Evolutionary conservation across 306 rosid species (phyloP), one percentile per base, ranked within the genome.

Genomic region (Crotalaria pallida): DNA sequence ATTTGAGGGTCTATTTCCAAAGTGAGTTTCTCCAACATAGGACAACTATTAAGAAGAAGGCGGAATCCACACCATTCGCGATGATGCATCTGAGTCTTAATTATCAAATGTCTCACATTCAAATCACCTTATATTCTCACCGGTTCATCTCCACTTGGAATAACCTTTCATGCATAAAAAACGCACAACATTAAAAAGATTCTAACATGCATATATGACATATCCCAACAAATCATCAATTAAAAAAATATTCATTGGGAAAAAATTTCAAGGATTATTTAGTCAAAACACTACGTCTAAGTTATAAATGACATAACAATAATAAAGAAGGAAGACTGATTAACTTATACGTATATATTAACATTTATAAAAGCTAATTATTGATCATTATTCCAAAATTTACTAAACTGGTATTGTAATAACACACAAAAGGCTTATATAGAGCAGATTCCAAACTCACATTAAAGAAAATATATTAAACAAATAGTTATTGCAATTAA

Each of bases 31-130:
- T 77, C 71, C 63, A 84, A 26, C 5, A 0, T 2, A 22, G 81
- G 66, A 36, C 82, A 84, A 58, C 84, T 84, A 19, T 53, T 38
- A 11, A 89, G 73, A 47, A 89, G 68, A 52, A 77, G 87, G 6
- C 34, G 48, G 40, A 83, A 74, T 34, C 86, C 92, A 0, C 3
- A 62, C 6, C 67, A 53, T 58, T 86, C 90, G 40, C 58, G 3
- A 0, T 67, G 31, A 44, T 86, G 85, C 74, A 89, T 3, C 0
- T 62, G 29, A 2, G 83, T 74, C 24, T 83, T 86, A 70, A 84
- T 0, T 36, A 7, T 87, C 74, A 89, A 77, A 56, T 87, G 84
- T 27, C 43, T 67, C 0, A 75, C 67, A 1, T 57, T 72, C 75
- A 89, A 2, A 7, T 7, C 29, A 11, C 24, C 15, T 18, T 33